These are phyloP conservation scores for Sporodiniella umbellata DNA, from an alignment of 371 early-diverging fungal genomes.

Conservation along the genomic window DNA sequence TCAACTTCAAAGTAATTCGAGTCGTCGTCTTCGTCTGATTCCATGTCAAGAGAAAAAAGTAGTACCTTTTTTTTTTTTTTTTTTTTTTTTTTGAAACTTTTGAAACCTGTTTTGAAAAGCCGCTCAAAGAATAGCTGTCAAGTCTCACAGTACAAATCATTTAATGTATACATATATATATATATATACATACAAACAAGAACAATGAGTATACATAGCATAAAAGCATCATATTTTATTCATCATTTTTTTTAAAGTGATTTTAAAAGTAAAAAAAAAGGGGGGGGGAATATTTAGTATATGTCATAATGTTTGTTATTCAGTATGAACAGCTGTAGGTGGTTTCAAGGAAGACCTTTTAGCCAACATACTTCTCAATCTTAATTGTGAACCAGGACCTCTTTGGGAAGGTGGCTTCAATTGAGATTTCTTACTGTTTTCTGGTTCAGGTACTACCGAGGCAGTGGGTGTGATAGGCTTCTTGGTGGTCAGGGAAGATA, in stretches of 20 bases:
- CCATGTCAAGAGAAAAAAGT: no score
- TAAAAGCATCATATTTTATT: background rate
- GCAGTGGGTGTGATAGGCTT: slow-evolving; percentile 9
- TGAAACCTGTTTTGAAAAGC: no score
- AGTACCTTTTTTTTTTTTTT: no score
- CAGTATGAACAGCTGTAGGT: background rate
- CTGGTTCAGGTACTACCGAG: slow-evolving; percentile 6
- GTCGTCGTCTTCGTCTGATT: background rate
- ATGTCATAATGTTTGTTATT: background rate
- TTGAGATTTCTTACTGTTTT: slow-evolving; percentile 15
- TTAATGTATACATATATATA: no score
- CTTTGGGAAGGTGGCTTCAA: slow-evolving; percentile 26
- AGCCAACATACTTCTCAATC: slow-evolving; percentile 35
- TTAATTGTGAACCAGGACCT: slow-evolving; percentile 35
- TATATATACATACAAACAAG: no score
- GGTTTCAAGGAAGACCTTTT: slow-evolving; percentile 9
- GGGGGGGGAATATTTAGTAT: background rate
- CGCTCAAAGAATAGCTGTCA: no score
- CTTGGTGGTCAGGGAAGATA: background rate
- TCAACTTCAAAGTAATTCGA: background rate
- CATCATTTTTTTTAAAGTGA: no score
- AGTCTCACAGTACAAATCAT: no score
- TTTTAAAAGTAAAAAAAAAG: no score
- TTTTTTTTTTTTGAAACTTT: no score
- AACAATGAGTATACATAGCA: background rate